These are phyloP conservation scores for Dothiorella sarmentorum DNA, from an alignment of 2,329 filamentous ascomycete species.

Conservation along the genomic window DNA sequence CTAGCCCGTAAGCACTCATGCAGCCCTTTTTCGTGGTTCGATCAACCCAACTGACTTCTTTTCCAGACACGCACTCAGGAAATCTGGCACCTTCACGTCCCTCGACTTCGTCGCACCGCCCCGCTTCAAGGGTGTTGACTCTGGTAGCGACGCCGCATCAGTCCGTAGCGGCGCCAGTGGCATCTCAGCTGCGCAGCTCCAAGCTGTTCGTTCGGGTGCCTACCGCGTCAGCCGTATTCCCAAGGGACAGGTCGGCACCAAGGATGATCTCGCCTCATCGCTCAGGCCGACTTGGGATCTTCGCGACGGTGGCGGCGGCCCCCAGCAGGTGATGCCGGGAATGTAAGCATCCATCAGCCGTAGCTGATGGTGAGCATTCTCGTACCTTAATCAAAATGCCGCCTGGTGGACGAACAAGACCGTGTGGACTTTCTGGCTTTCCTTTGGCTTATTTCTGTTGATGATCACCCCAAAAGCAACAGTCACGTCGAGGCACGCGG, in stretches of 20 bases:
- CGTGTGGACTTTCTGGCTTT: not conserved
- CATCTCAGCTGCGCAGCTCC: slow-evolving; percentile 66
- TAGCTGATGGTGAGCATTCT: not conserved
- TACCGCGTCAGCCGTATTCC: slow-evolving; percentile 85
- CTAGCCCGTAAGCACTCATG: slow-evolving; percentile 74
- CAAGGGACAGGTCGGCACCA: slow-evolving; percentile 74
- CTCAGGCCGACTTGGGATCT: slow-evolving; percentile 57
- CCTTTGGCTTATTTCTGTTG: slow-evolving; percentile 3
- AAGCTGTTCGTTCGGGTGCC: slow-evolving; percentile 75
- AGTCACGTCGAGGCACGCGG: slow-evolving; percentile 1
- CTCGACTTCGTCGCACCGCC: slow-evolving; percentile 79
- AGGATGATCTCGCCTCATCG: slow-evolving; percentile 60
- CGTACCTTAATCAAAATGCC: not conserved
- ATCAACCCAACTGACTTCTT: slow-evolving; percentile 27
- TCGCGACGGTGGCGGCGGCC: slow-evolving; percentile 18
- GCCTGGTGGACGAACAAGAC: not conserved
- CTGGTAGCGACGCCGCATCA: slow-evolving; percentile 45
- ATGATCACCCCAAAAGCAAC: slow-evolving; percentile 9
- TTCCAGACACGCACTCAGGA: slow-evolving; percentile 65
- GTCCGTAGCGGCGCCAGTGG: slow-evolving; percentile 71
- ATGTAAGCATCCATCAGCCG: not conserved
- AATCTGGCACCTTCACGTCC: slow-evolving; percentile 72
- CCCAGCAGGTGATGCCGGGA: slow-evolving; percentile 5
- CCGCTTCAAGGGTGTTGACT: slow-evolving; percentile 57
- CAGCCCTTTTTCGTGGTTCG: not conserved